Base-by-base conservation (phyloP, 306 rosid species). In the Abrus pulchellus region DNA sequence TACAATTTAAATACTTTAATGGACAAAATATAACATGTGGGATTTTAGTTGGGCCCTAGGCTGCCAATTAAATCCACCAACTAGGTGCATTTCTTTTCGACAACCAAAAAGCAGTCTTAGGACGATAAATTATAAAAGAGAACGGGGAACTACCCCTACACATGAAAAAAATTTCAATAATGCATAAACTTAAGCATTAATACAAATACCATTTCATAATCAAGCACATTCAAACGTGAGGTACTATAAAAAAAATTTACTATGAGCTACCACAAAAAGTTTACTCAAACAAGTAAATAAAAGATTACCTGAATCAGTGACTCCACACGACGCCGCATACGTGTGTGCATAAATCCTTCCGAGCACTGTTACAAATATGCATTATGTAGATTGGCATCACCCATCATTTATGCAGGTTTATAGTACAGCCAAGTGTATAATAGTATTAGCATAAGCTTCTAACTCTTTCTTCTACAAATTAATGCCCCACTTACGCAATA, bases 261-360 rank as follows among this genome's bases (percentile, higher is more conserved):
- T 41, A 47, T 50, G 80, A 50, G 59, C 67, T 44, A 78, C 68
- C 50, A 53, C 50, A 20, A 64, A 68, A 76, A 62, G 49, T 74
- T 61, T 33, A 66, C 29, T 70, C 33, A 36, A 72, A 74, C 65
- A 72, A 76, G 82, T 59, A 68, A 70, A 83, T 80, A 36, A 28
- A 68, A 68, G 83, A 9, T 60, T 60, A 93, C 99, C 97, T 90
- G 92, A 89, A 94, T 94, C 87, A 94, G 83, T 68, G 97, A 89
- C 80, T 94, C 99, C 86, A 94, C 98, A n/a, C 99, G 97, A 54
- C 97, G 97, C 14, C 99, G 89, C 99, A 94, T 94, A 86, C 99
- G 81, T 34, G 99, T 90, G 89, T 94, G 99, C 97, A 94, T 94
- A 85, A 94, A 94, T 66, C 99, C 98, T 87, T 93, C 99, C 0